Conservation (phyloP, 225 moss, liverwort and hornwort genomes). For the Climacium dendroides region DNA sequence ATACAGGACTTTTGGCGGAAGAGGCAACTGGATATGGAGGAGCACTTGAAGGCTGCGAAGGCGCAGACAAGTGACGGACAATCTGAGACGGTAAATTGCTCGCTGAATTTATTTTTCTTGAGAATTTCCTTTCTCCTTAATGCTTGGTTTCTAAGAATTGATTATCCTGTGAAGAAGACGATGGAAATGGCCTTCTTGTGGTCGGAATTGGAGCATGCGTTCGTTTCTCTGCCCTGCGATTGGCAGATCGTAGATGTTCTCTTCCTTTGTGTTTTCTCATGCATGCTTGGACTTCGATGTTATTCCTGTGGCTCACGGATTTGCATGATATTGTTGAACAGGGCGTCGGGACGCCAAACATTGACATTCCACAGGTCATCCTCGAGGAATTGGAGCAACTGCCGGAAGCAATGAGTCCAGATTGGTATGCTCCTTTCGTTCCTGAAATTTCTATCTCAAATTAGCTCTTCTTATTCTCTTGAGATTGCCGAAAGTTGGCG, state of each 20-base stretch:
- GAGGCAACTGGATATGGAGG: constrained; percentile 30
- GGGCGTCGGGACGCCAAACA: not conserved
- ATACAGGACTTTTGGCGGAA: constrained; percentile 32
- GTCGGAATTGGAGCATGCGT: not conserved
- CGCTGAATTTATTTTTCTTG: not conserved
- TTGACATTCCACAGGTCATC: not conserved
- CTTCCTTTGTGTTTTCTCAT: not conserved
- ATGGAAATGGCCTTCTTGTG: not conserved
- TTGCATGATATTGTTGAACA: not conserved
- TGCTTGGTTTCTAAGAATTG: not conserved
- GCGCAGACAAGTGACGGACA: constrained; percentile 9
- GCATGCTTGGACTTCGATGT: not conserved
- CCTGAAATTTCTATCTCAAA: not conserved
- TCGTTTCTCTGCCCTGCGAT: not conserved
- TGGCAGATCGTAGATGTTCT: not conserved
- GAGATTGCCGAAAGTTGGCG: not conserved
- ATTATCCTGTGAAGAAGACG: not conserved
- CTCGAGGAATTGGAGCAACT: constrained; percentile 4
- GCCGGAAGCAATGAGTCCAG: constrained; percentile 26
- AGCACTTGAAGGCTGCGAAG: constrained; percentile 31
- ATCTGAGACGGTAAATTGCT: not conserved
- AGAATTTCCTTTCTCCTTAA: not conserved
- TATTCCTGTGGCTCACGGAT: not conserved
- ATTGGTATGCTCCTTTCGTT: constrained; percentile 10
- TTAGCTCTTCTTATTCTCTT: not conserved